These are phyloP conservation scores for Naganishia sp. DNA, from an alignment of 1,284 basidiomycete genomes.

Conservation along the genomic window DNA sequence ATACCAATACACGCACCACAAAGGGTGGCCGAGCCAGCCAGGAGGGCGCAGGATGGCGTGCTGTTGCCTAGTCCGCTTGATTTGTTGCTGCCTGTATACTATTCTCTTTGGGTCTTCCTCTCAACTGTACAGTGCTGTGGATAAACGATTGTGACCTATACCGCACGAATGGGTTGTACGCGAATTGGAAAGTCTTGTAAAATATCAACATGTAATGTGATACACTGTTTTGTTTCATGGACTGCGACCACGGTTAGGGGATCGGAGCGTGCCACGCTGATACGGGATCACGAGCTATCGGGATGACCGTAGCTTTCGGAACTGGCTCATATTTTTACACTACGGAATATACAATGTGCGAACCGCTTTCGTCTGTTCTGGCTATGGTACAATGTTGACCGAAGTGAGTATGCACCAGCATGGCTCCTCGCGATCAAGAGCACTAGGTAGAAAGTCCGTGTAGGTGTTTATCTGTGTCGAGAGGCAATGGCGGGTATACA, in stretches of 20 bases:
- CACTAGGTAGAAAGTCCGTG: constrained; percentile 8
- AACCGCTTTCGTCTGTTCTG: not conserved
- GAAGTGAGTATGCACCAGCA: constrained; percentile 4
- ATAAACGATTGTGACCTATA: not conserved
- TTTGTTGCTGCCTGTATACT: not conserved
- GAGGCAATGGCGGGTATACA: not conserved
- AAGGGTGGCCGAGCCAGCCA: not conserved
- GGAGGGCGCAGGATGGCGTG: constrained; percentile 15
- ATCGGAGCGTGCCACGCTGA: too few relatives aligned
- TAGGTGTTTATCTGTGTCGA: not conserved
- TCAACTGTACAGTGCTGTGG: not conserved
- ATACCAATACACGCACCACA: not conserved
- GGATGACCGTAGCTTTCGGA: too few relatives aligned
- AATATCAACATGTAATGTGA: too few relatives aligned
- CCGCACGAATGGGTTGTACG: not conserved
- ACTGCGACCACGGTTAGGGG: too few relatives aligned
- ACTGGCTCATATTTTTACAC: constrained; percentile 3
- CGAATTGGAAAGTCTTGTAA: not conserved
- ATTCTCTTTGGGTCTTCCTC: not conserved
- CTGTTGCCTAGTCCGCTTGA: not conserved
- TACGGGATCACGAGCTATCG: too few relatives aligned
- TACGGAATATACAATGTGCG: constrained; percentile 25
- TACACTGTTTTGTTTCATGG: too few relatives aligned
- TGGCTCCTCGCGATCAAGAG: not conserved
- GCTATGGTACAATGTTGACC: not conserved